These are phyloP conservation scores for Solanum tarapatanum DNA, from an alignment of 257 asterid genomes.

Conservation along the genomic window DNA sequence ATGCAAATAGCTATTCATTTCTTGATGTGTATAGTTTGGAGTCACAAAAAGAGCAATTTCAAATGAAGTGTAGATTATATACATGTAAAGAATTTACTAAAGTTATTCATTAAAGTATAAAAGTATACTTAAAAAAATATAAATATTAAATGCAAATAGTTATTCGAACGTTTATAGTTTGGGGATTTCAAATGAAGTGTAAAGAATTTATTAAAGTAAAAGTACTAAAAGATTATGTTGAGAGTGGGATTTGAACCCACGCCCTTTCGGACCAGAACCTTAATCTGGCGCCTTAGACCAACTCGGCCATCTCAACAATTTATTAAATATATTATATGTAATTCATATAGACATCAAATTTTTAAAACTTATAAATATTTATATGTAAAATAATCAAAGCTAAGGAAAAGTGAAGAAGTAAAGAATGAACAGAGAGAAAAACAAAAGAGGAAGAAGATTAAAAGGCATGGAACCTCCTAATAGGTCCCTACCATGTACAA, in stretches of 20 bases:
- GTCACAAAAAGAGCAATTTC: background rate
- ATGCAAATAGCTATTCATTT: background rate
- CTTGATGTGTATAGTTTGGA: background rate
- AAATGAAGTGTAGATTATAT: background rate
- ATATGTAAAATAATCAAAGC: too few species aligned
- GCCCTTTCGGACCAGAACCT: slow-evolving; percentile 99
- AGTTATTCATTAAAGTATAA: too few species aligned
- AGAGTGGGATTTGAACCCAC: slow-evolving; percentile 96
- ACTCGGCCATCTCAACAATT: slow-evolving; percentile 99
- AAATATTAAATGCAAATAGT: too few species aligned
- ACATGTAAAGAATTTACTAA: background rate
- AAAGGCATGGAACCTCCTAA: background rate
- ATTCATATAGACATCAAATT: too few species aligned
- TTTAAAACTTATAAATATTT: too few species aligned
- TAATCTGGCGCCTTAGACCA: slow-evolving; percentile 99
- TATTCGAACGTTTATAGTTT: too few species aligned
- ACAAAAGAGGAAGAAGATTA: background rate
- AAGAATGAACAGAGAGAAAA: background rate
- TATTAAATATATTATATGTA: too few species aligned
- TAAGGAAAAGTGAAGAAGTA: too few species aligned
- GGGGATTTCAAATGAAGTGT: too few species aligned
- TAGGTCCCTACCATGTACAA: background rate
- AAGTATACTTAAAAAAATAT: too few species aligned
- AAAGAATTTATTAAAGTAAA: too few species aligned
- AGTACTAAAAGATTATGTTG: too few species aligned